Conservation (phyloP, 345 rosid genomes). For the Eucalyptus pauciflora region DNA sequence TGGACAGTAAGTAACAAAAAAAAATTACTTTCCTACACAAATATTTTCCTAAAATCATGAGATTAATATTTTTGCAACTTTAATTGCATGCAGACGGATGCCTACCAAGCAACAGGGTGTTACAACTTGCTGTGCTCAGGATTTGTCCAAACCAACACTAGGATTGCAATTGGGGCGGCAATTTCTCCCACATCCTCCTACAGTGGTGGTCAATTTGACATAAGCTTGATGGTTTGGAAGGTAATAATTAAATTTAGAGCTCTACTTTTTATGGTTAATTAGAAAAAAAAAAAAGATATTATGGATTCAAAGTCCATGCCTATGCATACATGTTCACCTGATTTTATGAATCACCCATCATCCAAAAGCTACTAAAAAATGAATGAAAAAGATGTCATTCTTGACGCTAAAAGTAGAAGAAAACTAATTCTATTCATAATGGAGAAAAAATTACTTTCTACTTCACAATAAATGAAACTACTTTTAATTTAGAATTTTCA, state of each 20-base stretch:
- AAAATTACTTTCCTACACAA: neutral
- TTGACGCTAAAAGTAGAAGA: neutral
- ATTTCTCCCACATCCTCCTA: constrained; percentile 89
- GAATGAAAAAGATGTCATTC: neutral
- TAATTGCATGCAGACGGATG: constrained; percentile 45
- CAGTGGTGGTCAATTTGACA: constrained; percentile 83
- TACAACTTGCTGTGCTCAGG: constrained; percentile 95
- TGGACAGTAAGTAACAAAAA: constrained; percentile 66
- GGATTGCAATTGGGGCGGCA: constrained; percentile 92
- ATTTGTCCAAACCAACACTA: constrained; percentile 77
- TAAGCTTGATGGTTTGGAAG: constrained; percentile 93
- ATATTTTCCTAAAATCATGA: neutral
- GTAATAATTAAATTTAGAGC: constrained; percentile 11
- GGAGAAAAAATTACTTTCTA: neutral
- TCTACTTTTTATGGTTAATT: neutral
- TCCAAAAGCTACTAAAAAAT: neutral
- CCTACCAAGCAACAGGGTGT: constrained; percentile 96
- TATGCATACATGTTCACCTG: neutral
- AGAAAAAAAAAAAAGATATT: neutral
- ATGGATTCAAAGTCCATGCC: neutral
- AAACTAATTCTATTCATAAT: neutral
- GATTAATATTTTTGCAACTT: neutral
- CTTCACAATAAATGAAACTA: neutral
- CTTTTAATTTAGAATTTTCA: neutral
- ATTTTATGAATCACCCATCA: neutral